Base-by-base conservation (phyloP, 768 basidiomycete genomes). In the Kwoniella newhampshirensis region DNA sequence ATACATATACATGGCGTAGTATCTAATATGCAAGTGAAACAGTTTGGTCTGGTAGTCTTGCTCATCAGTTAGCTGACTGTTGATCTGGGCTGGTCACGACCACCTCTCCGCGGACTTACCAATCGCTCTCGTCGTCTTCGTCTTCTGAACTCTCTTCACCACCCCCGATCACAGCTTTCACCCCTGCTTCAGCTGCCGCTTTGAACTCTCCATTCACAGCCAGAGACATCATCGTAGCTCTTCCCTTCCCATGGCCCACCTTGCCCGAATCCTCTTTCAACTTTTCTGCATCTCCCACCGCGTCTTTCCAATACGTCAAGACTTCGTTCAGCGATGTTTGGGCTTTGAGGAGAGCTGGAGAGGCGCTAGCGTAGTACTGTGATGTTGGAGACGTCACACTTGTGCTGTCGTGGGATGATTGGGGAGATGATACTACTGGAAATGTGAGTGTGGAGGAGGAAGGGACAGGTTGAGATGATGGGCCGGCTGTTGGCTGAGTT, bases 221-320 rank as follows among this genome's bases (percentile, higher is more conserved):
- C n/a, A 51, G 28, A 46, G 48, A 57, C 69, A 71, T 67, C 37
- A 64, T 58, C 20, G 64, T 51, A 13, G 65, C 66, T 44, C 61
- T 59, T 1, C 70, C 70, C 26, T 53, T 60, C 1, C 70, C 70
- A 41, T 60, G 57, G 4, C 15, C 67, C 7, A 73, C 57, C 45
- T 58, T 60, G 1, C 70, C 70, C 4, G 58, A 23, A 59, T 66
- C 61, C 52, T 71, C 70, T 49, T 67, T 69, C 17, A 12, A 51
- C 45, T 69, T 72, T 43, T 68, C 66, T 6, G 23, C 11, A 43
- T 73, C 64, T 12, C 68, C 70, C 17, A 71, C 56, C 3, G 57
- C 64, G 37, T 74, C 70, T 51, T 74, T 69, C 68, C 68, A 73
- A 3, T 40, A 25, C 5, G 68, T 73, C 35, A 73, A 32, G 20